Evolutionary conservation across 1,284 basidiomycete genomes (phyloP).

Genomic region (Apiotrichum veenhuisii): DNA sequence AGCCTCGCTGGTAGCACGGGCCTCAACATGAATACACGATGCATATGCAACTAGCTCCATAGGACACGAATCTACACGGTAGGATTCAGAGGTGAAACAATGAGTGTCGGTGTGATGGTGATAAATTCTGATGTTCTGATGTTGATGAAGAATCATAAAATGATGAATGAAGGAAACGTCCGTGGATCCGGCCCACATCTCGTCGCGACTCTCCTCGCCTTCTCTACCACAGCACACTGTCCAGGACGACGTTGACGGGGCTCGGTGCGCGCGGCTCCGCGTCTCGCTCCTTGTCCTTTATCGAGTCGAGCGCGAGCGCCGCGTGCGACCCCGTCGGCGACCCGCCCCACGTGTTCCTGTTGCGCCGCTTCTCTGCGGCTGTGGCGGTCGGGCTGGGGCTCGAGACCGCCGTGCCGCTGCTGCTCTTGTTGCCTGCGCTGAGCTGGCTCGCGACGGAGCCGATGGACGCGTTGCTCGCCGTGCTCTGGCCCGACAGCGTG

Average conservation of each 20-base stretch:
- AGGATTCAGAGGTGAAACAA: too few species aligned
- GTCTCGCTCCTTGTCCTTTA: too few species aligned
- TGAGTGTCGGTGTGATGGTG: too few species aligned
- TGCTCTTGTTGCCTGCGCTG: neutral
- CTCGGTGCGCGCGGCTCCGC: neutral
- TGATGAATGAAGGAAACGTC: too few species aligned
- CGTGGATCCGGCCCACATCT: too few species aligned
- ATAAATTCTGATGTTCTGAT: too few species aligned
- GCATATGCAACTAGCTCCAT: too few species aligned
- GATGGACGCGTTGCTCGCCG: neutral
- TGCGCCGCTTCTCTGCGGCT: neutral
- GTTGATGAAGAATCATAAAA: too few species aligned
- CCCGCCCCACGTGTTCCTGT: neutral
- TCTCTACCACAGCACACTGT: slow-evolving; percentile 3
- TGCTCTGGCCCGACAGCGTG: neutral
- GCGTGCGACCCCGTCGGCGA: neutral
- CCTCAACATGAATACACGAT: too few species aligned
- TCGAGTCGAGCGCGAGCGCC: neutral
- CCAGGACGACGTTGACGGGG: neutral
- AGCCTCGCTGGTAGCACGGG: too few species aligned
- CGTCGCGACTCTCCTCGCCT: too few species aligned
- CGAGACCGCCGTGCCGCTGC: neutral
- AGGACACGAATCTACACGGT: too few species aligned
- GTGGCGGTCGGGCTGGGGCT: neutral
- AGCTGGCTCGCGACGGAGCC: neutral